phyloP scores from a whole-genome alignment of 2,329 filamentous ascomycete genomes.

The Fusarium pseudonygamai region DNA sequence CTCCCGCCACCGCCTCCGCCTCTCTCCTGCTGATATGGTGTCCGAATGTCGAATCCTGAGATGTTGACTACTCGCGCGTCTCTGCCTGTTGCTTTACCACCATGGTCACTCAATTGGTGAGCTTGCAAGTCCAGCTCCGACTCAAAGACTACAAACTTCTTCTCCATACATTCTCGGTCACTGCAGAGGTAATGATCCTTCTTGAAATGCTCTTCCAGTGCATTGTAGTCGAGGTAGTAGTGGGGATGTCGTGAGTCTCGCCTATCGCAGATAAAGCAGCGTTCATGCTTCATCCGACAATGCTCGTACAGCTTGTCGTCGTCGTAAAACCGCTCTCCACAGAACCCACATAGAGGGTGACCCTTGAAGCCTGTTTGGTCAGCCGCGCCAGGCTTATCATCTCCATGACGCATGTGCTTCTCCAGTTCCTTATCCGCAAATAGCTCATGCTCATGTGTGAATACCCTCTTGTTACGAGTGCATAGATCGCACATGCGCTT shows the following conservation, averaged over 20 bases:
- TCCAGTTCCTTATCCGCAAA: conserved; percentile 84
- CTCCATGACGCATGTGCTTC: conserved; percentile 88
- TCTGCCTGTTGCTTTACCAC: conserved; percentile 82
- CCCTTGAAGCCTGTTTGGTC: conserved; percentile 97
- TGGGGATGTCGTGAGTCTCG: conserved; percentile 76
- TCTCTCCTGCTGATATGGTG: conserved; percentile 73
- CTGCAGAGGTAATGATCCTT: conserved; percentile 87
- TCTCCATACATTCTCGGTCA: conserved; percentile 89
- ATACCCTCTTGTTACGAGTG: conserved; percentile 94
- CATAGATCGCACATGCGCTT: conserved; percentile 94
- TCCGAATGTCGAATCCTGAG: conserved; percentile 82
- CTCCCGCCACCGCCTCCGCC: conserved; percentile 52
- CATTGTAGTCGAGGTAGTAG: conserved; percentile 90
- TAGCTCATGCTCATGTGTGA: conserved; percentile 96
- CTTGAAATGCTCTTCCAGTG: conserved; percentile 85
- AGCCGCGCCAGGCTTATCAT: conserved; percentile 86
- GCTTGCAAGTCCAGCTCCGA: conserved; percentile 95
- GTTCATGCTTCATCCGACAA: conserved; percentile 92
- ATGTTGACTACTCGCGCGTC: conserved; percentile 90
- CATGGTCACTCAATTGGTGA: conserved; percentile 87
- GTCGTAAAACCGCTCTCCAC: conserved; percentile 90
- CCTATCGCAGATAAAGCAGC: conserved; percentile 93
- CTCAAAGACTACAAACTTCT: conserved; percentile 97
- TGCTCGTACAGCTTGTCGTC: conserved; percentile 95
- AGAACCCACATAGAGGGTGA: conserved; percentile 94